Base-by-base conservation (phyloP, 768 basidiomycete genomes). In the Calvatia gigantea region DNA sequence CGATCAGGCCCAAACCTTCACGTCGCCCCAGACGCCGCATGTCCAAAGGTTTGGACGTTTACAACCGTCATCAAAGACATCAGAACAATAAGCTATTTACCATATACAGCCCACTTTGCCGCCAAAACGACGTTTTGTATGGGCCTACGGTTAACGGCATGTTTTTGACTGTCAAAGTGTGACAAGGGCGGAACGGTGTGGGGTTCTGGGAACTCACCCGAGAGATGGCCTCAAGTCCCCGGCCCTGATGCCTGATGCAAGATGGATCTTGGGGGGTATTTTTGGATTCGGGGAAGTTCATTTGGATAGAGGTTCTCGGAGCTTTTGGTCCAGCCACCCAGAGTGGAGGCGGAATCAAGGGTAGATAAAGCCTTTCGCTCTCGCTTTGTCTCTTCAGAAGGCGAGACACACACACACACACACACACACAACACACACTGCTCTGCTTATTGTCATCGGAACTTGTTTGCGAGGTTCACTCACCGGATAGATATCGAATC, bases 181-280 rank as follows among this genome's bases (percentile, higher is more conserved):
- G 54, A 55, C 54, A 47, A 38, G 54, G 44, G 35, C 35, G 17
- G 32, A 47, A 28, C n/a, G 41, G 11, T 29, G 35, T 47, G 27
- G 27, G 12, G 12, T 39, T n/a, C n/a, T n/a, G n/a, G 2, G 46
- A 11, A 28, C 27, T 5, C 37, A 19, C 23, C 45, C 45, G 44
- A 48, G 54, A 29, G 54, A 29, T 47, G 44, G 54, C n/a, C 54
- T 55, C 54, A 47, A 29, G 21, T 45, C 27, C 45, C 44, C 25
- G 54, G 45, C 12, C 32, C 17, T 48, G 54, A 55, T n/a, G n/a
- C n/a, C n/a, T n/a, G n/a, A n/a, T n/a, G n/a, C n/a, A n/a, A n/a
- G n/a, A n/a, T 55, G 38, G 45, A 55, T 55, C 54, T 55, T n/a
- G n/a, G n/a, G n/a, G 25, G 41, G 7, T 54, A 54, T 55, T 47